These are phyloP conservation scores for Turnera subulata DNA, from an alignment of 345 rosid genomes.

Conservation along the genomic window DNA sequence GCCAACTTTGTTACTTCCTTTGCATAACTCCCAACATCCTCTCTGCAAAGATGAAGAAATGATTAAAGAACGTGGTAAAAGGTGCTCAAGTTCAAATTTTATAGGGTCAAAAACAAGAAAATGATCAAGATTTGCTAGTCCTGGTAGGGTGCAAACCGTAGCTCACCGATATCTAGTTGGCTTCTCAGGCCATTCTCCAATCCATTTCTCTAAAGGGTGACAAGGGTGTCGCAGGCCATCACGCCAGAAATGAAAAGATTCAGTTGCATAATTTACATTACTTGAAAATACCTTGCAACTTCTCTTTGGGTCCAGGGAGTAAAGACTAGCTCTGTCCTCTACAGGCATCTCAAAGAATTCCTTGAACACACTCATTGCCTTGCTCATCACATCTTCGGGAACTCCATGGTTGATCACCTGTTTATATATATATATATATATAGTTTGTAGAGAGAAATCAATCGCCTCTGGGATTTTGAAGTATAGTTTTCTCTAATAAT, in stretches of 20 bases:
- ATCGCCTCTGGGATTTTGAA: not conserved
- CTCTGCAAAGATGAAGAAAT: no score
- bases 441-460: not conserved
- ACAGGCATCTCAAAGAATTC: constrained; percentile 32
- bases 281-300: constrained; percentile 32
- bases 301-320: constrained; percentile 23
- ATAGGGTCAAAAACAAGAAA: no score
- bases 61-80: no score
- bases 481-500: no score
- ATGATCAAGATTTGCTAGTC: not conserved
- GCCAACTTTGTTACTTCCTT: no score
- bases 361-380: constrained; percentile 19
- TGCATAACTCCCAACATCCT: no score
- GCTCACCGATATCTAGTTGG: not conserved
- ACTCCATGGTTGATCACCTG: constrained; percentile 41
- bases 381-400: constrained; percentile 18
- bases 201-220: not conserved
- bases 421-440: not conserved
- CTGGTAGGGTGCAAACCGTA: no score
- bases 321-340: constrained; percentile 18
- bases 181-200: not conserved
- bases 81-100: no score
- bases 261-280: constrained; percentile 12
- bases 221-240: constrained; percentile 9
- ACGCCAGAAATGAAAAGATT: constrained; percentile 31